Evolutionary conservation across 2,329 filamentous ascomycete species (phyloP), one percentile per base, ranked within the genome.

Genomic region (Fusarium sp.): DNA sequence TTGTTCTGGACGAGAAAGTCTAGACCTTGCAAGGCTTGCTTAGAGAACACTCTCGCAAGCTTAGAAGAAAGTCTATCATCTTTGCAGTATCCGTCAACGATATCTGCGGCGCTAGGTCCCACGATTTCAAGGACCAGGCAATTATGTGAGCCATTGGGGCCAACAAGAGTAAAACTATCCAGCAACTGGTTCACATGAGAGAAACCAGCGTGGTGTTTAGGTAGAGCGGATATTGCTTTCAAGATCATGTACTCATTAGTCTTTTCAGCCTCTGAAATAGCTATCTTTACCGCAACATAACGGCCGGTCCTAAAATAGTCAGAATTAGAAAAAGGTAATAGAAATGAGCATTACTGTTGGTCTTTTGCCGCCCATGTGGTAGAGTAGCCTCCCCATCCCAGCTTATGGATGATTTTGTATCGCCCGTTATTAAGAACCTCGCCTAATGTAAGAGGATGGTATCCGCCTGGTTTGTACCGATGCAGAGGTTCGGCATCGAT

Each of bases 341-440:
- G 3, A 3, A 17, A 8, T n/a, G 35, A 17, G 33, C 50, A 28
- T 58, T 26, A 70, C 62, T 44, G 33, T 26, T 62, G 44, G 20
- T 83, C 80, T 33, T 73, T 72, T 32, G 77, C 81, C 35, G 83
- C 77, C 83, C 81, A 84, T 19, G 81, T 79, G 4, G 82, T 84
- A 1, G 79, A 81, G 62, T 74, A 82, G 11, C 78, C 75, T 35
- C 82, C 81, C 66, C 73, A 81, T 32, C 81, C 80, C 47, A 83
- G 67, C 65, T 84, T 84, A 46, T 82, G 77, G n/a, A 80, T 61
- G 39, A 83, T 67, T 37, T 74, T 74, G 54, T 84, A 85, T 13
- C 79, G 76, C 6, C 73, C 77, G 62, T 78, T 52, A 4, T 60
- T 64, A 9, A 26, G 24, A 26, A 26, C 7, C 24, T 26, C 7